A percentile compares a stretch with the other conserved stretches of the same genome.
phyloP scores from a whole-genome alignment of 1,284 basidiomycete species.

The Cutaneotrichosporon sp. region DNA sequence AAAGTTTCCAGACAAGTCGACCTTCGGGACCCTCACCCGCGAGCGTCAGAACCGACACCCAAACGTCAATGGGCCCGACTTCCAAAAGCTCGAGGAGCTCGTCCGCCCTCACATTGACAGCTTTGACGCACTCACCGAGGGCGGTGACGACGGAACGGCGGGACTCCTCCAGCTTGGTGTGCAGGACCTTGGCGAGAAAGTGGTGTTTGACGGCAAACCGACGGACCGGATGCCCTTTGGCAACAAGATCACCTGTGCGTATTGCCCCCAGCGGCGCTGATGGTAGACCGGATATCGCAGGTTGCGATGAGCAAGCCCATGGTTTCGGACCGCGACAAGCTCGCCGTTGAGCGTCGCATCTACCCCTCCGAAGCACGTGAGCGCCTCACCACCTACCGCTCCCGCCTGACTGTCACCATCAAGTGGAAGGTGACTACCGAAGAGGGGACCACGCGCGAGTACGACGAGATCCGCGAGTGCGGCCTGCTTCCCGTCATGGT shows the following conservation, averaged over 20 bases:
- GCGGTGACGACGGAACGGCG: conserved; percentile 69
- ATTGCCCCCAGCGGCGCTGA: conserved; percentile 3
- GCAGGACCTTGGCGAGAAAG: conserved; percentile 81
- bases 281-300: conserved; percentile 77
- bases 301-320: conserved; percentile 82
- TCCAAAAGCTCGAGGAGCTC: conserved; percentile 86
- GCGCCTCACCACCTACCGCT: conserved; percentile 55
- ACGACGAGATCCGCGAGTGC: conserved; percentile 79
- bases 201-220: conserved; percentile 84
- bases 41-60: conserved; percentile 82
- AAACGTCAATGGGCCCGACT: conserved; percentile 65
- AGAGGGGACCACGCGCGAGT: conserved; percentile 54
- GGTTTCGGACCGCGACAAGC: conserved; percentile 79
- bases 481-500: conserved; percentile 96
- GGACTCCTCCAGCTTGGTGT: conserved; percentile 80
- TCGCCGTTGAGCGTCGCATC: conserved; percentile 71
- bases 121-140: conserved; percentile 93
- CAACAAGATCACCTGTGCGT: conserved; percentile 74
- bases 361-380: conserved; percentile 80
- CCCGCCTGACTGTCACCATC: conserved; percentile 84
- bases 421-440: conserved; percentile 79
- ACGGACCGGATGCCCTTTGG: conserved; percentile 66
- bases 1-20: conserved; percentile 36
- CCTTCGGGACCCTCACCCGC: conserved; percentile 80
- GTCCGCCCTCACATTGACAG: conserved; percentile 92